phyloP scores from a whole-genome alignment of 257 asterid genomes.

The Penstemon eatonii region DNA sequence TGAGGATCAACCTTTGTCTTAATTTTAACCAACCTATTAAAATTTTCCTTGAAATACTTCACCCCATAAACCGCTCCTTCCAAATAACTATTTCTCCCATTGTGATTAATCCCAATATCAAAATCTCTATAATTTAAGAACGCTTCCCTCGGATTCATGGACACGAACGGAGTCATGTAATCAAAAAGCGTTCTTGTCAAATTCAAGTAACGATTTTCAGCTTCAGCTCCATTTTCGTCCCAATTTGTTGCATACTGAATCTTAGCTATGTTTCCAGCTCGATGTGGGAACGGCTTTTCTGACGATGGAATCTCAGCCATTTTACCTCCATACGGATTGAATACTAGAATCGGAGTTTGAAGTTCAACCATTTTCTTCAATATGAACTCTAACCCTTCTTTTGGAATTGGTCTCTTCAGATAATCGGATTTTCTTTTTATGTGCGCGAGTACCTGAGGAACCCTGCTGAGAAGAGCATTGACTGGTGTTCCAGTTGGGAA shows the following conservation, averaged over 20 bases:
- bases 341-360: not conserved
- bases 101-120: not conserved
- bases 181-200: not conserved
- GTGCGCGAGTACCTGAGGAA: conserved; percentile 13
- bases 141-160: conserved; percentile 16
- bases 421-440: conserved; percentile 43
- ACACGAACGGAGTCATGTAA: conserved; percentile 22
- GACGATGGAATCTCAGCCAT: conserved; percentile 23
- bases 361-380: conserved; percentile 39
- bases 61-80: too few species aligned
- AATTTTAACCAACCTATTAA: too few species aligned
- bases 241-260: conserved; percentile 23
- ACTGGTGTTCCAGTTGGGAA: conserved; percentile 8
- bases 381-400: conserved; percentile 31
- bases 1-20: too few species aligned
- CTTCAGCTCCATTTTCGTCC: conserved; percentile 15
- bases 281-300: conserved; percentile 10
- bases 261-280: conserved; percentile 17
- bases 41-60: too few species aligned
- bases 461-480: conserved; percentile 16
- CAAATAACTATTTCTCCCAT: too few species aligned
- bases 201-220: conserved; percentile 1
- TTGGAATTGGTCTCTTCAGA: conserved; percentile 31
- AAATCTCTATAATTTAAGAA: conserved; percentile 24
- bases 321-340: conserved; percentile 25